These are phyloP conservation scores for Themeda triandra DNA, from an alignment of 176 grass and related monocot species.

Conservation along the genomic window DNA sequence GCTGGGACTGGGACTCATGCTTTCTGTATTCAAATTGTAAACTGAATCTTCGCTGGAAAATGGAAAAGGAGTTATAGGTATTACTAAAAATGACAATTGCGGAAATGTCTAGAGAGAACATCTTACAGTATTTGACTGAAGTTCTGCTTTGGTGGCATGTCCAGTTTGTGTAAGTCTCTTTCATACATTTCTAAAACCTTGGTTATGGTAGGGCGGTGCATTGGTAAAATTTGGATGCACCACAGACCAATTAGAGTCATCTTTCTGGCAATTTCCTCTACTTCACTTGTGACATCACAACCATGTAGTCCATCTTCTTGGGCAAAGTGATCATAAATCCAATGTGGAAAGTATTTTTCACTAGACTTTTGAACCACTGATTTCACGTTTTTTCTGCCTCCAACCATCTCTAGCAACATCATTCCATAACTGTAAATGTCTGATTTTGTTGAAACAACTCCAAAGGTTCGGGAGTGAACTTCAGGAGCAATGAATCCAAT, in stretches of 20 bases:
- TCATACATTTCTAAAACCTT: constrained; percentile 24
- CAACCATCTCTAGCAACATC: neutral
- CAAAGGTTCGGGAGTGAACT: neutral
- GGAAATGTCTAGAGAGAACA: neutral
- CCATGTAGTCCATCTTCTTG: neutral
- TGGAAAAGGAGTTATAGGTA: no score
- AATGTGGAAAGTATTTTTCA: neutral
- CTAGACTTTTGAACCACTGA: neutral
- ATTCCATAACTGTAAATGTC: neutral
- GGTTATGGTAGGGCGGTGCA: neutral
- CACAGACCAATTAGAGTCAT: neutral
- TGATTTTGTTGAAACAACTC: neutral
- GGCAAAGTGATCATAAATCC: neutral
- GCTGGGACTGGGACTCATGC: neutral
- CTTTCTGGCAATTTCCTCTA: constrained; percentile 7
- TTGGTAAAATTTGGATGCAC: constrained; percentile 13
- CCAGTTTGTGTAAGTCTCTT: neutral
- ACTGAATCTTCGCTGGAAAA: neutral
- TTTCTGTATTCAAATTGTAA: neutral
- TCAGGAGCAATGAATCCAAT: neutral
- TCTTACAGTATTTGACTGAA: neutral
- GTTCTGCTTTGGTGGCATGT: constrained; percentile 15
- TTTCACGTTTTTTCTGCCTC: neutral
- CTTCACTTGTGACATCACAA: neutral
- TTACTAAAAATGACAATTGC: neutral